Percentiles rank a stretch among this genome's conserved stretches.
Evolutionary conservation across 306 rosid genomes (phyloP).

Genomic region (Phaseolus lunatus): DNA sequence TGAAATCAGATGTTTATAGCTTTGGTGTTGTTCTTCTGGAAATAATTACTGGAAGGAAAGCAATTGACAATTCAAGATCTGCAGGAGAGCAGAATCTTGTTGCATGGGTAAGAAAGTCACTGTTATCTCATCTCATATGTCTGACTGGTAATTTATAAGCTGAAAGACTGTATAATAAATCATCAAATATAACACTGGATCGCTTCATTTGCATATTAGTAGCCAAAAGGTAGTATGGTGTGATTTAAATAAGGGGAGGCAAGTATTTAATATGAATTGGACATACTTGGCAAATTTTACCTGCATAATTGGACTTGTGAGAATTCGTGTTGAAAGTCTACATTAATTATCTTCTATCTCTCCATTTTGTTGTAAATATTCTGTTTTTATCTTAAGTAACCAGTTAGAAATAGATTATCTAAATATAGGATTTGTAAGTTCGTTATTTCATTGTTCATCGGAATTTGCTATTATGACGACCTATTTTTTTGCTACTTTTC

Average conservation of each 20-base stretch:
- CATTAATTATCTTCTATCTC: background rate
- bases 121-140: background rate
- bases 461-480: background rate
- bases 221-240: constrained; percentile 18
- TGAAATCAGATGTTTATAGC: constrained; percentile 95
- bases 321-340: background rate
- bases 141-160: background rate
- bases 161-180: background rate
- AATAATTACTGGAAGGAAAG: constrained; percentile 92
- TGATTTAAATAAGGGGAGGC: constrained; percentile 30
- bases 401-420: too few species aligned
- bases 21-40: constrained; percentile 96
- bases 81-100: constrained; percentile 92
- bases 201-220: constrained; percentile 24
- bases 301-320: constrained; percentile 3
- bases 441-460: too few species aligned
- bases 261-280: constrained; percentile 15
- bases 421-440: too few species aligned
- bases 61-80: constrained; percentile 78
- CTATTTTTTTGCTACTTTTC: background rate
- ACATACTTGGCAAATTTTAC: background rate
- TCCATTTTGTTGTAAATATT: background rate
- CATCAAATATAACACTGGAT: constrained; percentile 1
- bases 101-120: constrained; percentile 80
- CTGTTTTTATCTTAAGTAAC: too few species aligned